Base-by-base conservation (phyloP, 78 protist species). In the Ministeria vibrans region DNA sequence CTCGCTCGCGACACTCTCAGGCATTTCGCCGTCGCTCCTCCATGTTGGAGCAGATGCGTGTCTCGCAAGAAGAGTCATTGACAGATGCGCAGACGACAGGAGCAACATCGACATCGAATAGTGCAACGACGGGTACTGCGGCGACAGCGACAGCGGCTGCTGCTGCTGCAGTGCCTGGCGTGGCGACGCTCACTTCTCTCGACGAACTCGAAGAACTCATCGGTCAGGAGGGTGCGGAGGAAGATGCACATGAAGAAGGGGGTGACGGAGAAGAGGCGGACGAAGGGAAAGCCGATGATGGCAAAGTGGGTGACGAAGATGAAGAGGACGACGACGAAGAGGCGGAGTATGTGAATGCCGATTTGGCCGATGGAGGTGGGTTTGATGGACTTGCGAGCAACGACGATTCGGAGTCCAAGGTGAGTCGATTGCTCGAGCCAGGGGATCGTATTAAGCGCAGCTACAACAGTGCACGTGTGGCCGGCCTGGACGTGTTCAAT, bases 401-500 rank as follows among this genome's bases (percentile, higher is more conserved):
- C 7, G 34, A n/a, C 34, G 66, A 23, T 20, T 3, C 4, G 42
- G 28, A 4, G 9, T 2, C 7, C 70, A 3, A 62, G 4, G n/a
- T 3, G 70, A 6, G 9, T 6, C 71, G n/a, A 20, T 20, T 39
- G 73, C 46, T 77, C 7, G 81, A 77, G 42, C 81, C 81, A 0
- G 81, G 81, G 13, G 81, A 77, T 15, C 3, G 27, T 20, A 59
- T 77, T 34, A 15, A 6, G 55, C 41, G 5, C 23, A 3, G 27
- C 23, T 41, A 39, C 81, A 77, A 61, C 72, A n/a, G 70, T 13
- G 38, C 18, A 2, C 66, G 70, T 13, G 66, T 78, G 25, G 18
- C 11, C 28, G 82, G 82, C 30, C 41, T 78, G 30, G 82, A 78
- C 20, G n/a, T 3, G n/a, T 6, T 32, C 41, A 73, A 78, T n/a